Base-by-base conservation (phyloP, 805 yeast genomes). In the Naumovozyma baii region DNA sequence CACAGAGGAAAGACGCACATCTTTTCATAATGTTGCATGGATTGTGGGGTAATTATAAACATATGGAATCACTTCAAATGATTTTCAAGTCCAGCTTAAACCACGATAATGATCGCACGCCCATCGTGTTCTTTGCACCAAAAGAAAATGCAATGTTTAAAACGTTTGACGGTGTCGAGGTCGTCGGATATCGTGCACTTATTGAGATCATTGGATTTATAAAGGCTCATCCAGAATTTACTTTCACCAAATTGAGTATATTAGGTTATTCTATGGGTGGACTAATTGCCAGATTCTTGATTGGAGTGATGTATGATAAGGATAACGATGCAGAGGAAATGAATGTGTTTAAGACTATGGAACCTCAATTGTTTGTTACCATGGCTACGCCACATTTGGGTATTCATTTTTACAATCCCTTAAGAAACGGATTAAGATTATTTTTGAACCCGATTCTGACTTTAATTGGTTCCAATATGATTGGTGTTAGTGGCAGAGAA, bases 191-290 rank as follows among this genome's bases (percentile, higher is more conserved):
- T 43, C 65, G 87, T 13, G 74, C 84, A 30, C 54, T 81, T n/a
- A 67, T 71, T 25, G 95, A 86, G 56, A 67, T 88, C 13, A 64
- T 71, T 30, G 54, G 55, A 5, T 69, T 69, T 49, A 59, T 74
- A 20, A 61, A 60, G 14, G 54, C 46, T 9, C 56, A 63, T 44
- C 49, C 68, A 18, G 44, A 43, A 13, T 9, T 17, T 26, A 61
- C 34, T 51, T 51, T 40, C 48, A 61, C 37, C 40, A 53, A 77
- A 48, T 72, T 90, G 37, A 83, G 94, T 44, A 67, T 90, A 32
- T 70, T 84, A 2, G 96, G 97, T 0, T 90, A 88, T 58, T 84
- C 95, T 0, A 64, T 90, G 42, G 96, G 97, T 17, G 97, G 97
- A 0, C 62, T 88, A 28, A 76, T 90, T 25, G 69, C 87, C 0